Conservation (phyloP, 2,329 filamentous ascomycete genomes). For the Fusarium metavorans region DNA sequence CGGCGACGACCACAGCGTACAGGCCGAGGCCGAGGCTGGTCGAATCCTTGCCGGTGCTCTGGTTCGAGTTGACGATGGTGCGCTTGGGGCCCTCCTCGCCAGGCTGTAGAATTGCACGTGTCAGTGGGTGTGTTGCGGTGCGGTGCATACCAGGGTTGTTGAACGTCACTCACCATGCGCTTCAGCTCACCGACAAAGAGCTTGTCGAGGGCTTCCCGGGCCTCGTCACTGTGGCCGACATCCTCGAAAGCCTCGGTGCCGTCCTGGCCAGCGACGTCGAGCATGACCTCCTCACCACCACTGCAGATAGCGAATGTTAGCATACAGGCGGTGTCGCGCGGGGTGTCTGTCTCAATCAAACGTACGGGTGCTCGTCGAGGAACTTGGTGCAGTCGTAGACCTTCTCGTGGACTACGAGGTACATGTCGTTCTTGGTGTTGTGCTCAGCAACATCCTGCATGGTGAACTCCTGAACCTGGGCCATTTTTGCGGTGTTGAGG, state of each 20-base stretch:
- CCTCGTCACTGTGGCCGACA: slow-evolving; percentile 98
- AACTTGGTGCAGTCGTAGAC: slow-evolving; percentile 92
- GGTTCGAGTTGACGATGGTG: slow-evolving; percentile 60
- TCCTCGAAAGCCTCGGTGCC: slow-evolving; percentile 98
- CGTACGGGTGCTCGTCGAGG: slow-evolving; percentile 94
- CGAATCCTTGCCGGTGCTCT: slow-evolving; percentile 59
- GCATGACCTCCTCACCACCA: slow-evolving; percentile 97
- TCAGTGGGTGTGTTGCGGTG: slow-evolving; percentile 35
- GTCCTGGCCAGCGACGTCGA: slow-evolving; percentile 96
- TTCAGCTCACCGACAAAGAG: slow-evolving; percentile 83
- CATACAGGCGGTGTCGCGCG: slow-evolving; percentile 10
- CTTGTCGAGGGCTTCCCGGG: slow-evolving; percentile 88
- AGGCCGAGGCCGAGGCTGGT: slow-evolving; percentile 79
- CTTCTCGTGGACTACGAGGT: slow-evolving; percentile 93
- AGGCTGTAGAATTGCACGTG: slow-evolving; percentile 60
- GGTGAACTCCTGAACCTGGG: slow-evolving; percentile 69
- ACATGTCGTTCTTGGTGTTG: slow-evolving; percentile 94
- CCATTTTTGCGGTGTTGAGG: slow-evolving; percentile 40
- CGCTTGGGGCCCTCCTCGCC: slow-evolving; percentile 80
- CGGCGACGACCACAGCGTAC: slow-evolving; percentile 84
- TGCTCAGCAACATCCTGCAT: slow-evolving; percentile 86
- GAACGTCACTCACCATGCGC: slow-evolving; percentile 72
- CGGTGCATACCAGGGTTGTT: not conserved
- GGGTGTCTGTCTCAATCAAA: slow-evolving; percentile 40
- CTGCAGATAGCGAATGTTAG: slow-evolving; percentile 60